phyloP scores from a whole-genome alignment of 1,284 basidiomycete species.

The Xerocomus subilludens region DNA sequence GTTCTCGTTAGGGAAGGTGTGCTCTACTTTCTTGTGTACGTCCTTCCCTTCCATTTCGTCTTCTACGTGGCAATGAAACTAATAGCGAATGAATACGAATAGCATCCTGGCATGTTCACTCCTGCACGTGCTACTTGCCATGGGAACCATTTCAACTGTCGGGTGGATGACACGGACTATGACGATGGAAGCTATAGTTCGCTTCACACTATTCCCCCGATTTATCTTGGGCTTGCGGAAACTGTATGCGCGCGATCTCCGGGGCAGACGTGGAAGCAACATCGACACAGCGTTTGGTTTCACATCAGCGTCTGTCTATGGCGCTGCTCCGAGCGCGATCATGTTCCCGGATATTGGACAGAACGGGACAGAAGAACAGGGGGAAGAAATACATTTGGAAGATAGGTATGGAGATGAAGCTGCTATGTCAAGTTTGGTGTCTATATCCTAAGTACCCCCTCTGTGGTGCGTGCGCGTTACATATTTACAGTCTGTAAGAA shows the following conservation, averaged over 20 bases:
- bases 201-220: conserved; percentile 18
- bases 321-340: background rate
- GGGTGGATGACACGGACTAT: background rate
- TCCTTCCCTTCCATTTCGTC: background rate
- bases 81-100: background rate
- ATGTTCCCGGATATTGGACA: conserved; percentile 13
- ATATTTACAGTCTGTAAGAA: no score
- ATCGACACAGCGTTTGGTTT: conserved; percentile 31
- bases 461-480: no score
- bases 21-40: background rate
- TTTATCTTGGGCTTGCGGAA: conserved; percentile 25
- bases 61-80: background rate
- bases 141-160: background rate
- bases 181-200: background rate
- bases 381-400: background rate
- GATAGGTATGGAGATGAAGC: no score
- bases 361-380: background rate
- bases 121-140: no score
- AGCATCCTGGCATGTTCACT: background rate
- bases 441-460: no score
- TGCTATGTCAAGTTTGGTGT: no score
- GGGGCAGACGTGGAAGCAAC: background rate
- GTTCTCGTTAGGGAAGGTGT: background rate
- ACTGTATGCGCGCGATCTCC: conserved; percentile 18
- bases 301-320: background rate